A percentile compares a stretch with the other conserved stretches of the same genome.
phyloP scores from a whole-genome alignment of 306 rosid species.

The Senna siamea region DNA sequence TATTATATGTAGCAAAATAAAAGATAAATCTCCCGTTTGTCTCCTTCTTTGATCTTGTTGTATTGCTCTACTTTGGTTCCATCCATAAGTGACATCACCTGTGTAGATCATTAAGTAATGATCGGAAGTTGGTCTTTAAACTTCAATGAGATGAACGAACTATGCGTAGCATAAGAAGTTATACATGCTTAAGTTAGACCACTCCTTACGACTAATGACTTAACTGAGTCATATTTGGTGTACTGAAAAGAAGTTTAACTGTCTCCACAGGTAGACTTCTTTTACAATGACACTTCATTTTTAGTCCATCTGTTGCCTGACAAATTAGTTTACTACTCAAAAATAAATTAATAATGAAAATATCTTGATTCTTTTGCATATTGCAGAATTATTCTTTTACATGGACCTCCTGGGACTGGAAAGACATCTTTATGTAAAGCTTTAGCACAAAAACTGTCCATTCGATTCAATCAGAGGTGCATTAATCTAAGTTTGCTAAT shows the following conservation, averaged over 20 bases:
- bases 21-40: not conserved
- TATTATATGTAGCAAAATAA: not conserved
- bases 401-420: constrained; percentile 98
- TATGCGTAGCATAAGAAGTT: not conserved
- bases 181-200: not conserved
- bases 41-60: not conserved
- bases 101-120: not conserved
- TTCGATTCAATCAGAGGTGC: constrained; percentile 80
- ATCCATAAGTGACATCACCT: not conserved
- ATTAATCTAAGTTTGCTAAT: constrained; percentile 21
- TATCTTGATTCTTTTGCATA: constrained; percentile 28
- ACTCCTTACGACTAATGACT: not conserved
- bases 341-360: not conserved
- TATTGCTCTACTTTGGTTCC: not conserved
- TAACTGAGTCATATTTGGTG: not conserved
- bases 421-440: constrained; percentile 95
- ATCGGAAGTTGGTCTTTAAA: not conserved
- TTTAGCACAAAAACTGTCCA: constrained; percentile 89
- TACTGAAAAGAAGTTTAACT: not conserved
- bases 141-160: constrained; percentile 22
- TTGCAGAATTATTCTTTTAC: constrained; percentile 82
- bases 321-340: not conserved
- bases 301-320: not conserved
- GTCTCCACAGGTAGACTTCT: not conserved
- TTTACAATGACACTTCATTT: not conserved